These are phyloP conservation scores for Aureobasidium melanogenum DNA, from an alignment of 2,329 filamentous ascomycete species.

Conservation along the genomic window DNA sequence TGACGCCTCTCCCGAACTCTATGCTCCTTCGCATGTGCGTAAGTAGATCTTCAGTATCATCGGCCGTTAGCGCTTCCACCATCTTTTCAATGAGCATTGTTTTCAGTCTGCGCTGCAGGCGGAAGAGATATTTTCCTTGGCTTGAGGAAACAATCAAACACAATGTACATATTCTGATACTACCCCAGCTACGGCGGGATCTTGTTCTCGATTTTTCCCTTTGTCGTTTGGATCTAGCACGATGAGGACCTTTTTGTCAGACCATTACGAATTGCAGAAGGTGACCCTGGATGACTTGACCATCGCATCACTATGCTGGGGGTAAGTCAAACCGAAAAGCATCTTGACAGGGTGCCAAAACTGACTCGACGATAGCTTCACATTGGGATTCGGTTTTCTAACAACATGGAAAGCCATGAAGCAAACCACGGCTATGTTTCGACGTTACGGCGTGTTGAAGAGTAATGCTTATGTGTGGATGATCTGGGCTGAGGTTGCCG, in stretches of 20 bases:
- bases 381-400: conserved; percentile 33
- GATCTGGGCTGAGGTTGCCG: conserved; percentile 40
- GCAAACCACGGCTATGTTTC: conserved; percentile 21
- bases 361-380: conserved; percentile 3
- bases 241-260: conserved; percentile 13
- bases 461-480: conserved; percentile 29
- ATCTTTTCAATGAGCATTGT: not conserved
- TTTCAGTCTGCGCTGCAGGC: not conserved
- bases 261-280: conserved; percentile 8
- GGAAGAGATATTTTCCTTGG: not conserved
- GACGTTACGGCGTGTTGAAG: conserved; percentile 26
- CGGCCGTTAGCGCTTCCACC: not conserved
- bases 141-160: not conserved
- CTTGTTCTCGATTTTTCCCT: not conserved
- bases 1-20: not conserved
- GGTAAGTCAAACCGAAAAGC: not conserved
- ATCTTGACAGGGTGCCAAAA: not conserved
- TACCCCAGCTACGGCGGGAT: not conserved
- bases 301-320: conserved; percentile 11
- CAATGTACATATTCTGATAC: conserved; percentile 1
- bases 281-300: conserved; percentile 12
- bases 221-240: not conserved
- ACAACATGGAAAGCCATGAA: conserved; percentile 30
- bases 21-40: not conserved
- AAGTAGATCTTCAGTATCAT: conserved; percentile 6